Conservation (phyloP, 768 basidiomycete species). For the Tephrocybe sp. region DNA sequence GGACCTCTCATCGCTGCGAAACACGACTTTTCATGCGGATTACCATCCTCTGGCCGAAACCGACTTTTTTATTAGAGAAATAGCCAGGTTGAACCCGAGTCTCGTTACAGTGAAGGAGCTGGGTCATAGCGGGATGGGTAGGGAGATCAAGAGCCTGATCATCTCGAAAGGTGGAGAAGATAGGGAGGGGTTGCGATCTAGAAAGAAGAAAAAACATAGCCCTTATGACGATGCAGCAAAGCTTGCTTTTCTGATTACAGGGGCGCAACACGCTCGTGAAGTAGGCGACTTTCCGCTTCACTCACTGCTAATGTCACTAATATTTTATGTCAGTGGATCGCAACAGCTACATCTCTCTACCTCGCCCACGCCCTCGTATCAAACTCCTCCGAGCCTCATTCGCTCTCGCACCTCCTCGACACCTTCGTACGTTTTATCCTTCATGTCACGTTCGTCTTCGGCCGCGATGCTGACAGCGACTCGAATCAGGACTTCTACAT, state of each 20-base stretch:
- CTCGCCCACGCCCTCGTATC: constrained; percentile 67
- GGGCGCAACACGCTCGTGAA: constrained; percentile 77
- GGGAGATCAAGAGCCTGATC: constrained; percentile 54
- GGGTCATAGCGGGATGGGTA: constrained; percentile 56
- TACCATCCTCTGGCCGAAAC: constrained; percentile 63
- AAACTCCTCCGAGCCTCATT: constrained; percentile 42
- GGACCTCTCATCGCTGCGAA: constrained; percentile 31
- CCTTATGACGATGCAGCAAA: constrained; percentile 24
- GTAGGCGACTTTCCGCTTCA: constrained; percentile 31
- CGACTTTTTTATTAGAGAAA: constrained; percentile 45
- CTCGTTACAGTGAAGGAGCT: constrained; percentile 42
- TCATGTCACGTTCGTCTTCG: not conserved
- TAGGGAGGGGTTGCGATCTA: not conserved
- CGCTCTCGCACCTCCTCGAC: constrained; percentile 48
- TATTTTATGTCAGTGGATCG: constrained; percentile 61
- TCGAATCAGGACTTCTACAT: constrained; percentile 57
- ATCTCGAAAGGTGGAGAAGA: constrained; percentile 35
- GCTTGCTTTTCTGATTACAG: constrained; percentile 63
- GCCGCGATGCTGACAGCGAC: not conserved
- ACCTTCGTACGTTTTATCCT: constrained; percentile 40
- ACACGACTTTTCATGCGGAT: constrained; percentile 36
- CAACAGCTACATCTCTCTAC: constrained; percentile 70
- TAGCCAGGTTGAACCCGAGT: constrained; percentile 47
- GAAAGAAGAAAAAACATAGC: constrained; percentile 8
- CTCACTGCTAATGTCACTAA: constrained; percentile 9